Percentiles rank a stretch among this genome's conserved stretches.
These are phyloP conservation scores for Wickerhamiella vanderwaltii DNA, from an alignment of 805 yeast genomes.

Conservation along the genomic window DNA sequence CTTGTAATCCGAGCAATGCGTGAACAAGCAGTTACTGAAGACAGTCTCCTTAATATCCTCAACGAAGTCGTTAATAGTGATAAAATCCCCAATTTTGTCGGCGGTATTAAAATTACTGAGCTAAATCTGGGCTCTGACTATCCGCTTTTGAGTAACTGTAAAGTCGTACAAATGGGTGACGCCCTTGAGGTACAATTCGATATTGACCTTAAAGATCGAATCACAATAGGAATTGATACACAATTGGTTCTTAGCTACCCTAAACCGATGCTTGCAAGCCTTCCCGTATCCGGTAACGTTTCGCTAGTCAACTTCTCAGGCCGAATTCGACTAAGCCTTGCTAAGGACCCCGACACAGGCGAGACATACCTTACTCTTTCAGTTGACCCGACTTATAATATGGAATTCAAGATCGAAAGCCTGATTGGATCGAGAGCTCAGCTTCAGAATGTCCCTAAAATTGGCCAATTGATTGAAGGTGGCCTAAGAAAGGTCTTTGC, in stretches of 20 bases:
- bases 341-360: conserved; percentile 20
- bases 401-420: conserved; percentile 81
- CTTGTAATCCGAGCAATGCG: conserved; percentile 80
- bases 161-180: conserved; percentile 35
- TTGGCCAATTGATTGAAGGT: conserved; percentile 71
- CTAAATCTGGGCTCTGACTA: conserved; percentile 89
- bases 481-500: conserved; percentile 78
- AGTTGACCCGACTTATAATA: conserved; percentile 78
- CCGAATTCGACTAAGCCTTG: conserved; percentile 60
- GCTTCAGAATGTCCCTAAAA: conserved; percentile 84
- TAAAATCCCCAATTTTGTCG: conserved; percentile 69
- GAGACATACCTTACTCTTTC: conserved; percentile 73
- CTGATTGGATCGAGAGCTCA: conserved; percentile 87
- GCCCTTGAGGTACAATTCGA: conserved; percentile 70
- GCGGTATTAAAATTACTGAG: conserved; percentile 66
- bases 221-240: conserved; percentile 72
- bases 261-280: conserved; percentile 65
- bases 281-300: conserved; percentile 76
- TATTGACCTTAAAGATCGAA: conserved; percentile 71
- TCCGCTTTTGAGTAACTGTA: conserved; percentile 89
- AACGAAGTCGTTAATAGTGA: conserved; percentile 26
- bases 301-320: conserved; percentile 88
- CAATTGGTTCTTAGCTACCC: conserved; percentile 65
- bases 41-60: conserved; percentile 71
- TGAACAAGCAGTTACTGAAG: conserved; percentile 74